Evolutionary conservation across 192 early-diverging fungal genomes (phyloP).

Genomic region (Backusella morwellensis): DNA sequence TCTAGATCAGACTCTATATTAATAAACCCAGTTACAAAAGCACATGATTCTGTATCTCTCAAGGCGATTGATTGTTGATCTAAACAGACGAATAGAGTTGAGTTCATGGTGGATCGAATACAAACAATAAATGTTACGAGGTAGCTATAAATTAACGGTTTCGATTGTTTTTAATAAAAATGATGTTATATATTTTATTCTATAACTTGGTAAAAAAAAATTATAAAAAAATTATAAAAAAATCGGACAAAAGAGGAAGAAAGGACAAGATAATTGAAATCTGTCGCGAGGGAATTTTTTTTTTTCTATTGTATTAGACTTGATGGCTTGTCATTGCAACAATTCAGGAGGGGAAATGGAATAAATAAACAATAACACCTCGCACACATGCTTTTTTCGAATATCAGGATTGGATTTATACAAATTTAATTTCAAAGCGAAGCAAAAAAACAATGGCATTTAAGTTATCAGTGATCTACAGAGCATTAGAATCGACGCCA

Average conservation of each 20-base stretch:
- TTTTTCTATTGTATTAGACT: background rate
- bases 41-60: background rate
- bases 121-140: background rate
- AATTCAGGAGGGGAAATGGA: background rate
- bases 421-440: background rate
- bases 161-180: background rate
- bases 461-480: background rate
- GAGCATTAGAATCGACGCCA: background rate
- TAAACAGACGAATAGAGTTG: background rate
- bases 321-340: background rate
- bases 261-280: constrained; percentile 1
- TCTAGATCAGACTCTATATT: background rate
- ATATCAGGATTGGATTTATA: background rate
- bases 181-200: background rate
- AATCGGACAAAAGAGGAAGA: background rate
- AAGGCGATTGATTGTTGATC: background rate
- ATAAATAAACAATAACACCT: constrained; percentile 4
- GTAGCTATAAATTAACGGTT: background rate
- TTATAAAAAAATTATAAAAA: background rate
- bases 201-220: background rate
- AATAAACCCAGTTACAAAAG: background rate
- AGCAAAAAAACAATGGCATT: background rate
- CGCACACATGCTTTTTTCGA: background rate
- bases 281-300: background rate
- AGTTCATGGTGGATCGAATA: background rate